A percentile compares a stretch with the other conserved stretches of the same genome.
Conservation (phyloP, 208 protist genomes). For the Leishmania turanica region DNA sequence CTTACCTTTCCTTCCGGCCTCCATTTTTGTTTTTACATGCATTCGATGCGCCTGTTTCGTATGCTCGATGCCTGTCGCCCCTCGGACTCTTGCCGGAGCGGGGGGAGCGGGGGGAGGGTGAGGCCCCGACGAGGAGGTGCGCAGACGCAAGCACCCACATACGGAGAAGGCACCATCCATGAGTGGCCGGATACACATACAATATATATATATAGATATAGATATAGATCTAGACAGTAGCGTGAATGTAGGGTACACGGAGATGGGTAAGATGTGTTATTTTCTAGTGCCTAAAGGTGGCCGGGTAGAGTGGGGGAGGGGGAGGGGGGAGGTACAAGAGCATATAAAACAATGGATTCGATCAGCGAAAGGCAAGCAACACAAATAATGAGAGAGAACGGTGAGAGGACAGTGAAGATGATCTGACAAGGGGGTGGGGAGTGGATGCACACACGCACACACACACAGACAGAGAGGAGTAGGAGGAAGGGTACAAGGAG, state of each 20-base stretch:
- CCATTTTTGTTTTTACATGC: neutral
- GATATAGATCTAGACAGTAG: too few relatives aligned
- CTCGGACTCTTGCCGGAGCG: neutral
- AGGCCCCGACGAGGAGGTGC: neutral
- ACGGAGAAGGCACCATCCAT: neutral
- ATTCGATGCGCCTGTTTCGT: neutral
- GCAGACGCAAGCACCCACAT: neutral
- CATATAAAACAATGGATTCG: neutral
- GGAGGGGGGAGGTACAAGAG: neutral
- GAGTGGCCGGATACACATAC: neutral
- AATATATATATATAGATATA: too few relatives aligned
- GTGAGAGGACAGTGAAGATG: neutral
- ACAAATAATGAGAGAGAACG: constrained; percentile 11
- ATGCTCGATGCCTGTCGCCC: neutral
- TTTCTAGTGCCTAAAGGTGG: neutral
- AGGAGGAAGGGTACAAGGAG: neutral
- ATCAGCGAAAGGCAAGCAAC: constrained; percentile 6
- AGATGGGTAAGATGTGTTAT: neutral
- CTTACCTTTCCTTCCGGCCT: neutral
- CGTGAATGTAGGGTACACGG: neutral
- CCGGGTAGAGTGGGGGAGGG: neutral
- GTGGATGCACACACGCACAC: neutral
- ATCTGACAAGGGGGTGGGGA: neutral
- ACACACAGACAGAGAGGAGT: neutral
- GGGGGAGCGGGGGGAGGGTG: neutral